phyloP scores from a whole-genome alignment of 495 filamentous ascomycete genomes.

The Penicillium antarcticum region DNA sequence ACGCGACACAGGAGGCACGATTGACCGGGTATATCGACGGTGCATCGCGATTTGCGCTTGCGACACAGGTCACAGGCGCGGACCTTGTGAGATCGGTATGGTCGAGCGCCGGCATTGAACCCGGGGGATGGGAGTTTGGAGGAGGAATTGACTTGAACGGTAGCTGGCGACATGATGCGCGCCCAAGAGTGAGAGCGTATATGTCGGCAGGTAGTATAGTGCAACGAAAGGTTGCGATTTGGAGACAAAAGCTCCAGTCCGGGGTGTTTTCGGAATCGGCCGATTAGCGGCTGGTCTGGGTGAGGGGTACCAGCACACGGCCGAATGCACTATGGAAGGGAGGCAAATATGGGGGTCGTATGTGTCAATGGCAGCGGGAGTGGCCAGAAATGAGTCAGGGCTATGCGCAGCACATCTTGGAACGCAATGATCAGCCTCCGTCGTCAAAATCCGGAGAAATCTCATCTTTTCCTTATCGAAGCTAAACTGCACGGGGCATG shows the following conservation, averaged over 20 bases:
- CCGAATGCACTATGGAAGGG: conserved; percentile 18
- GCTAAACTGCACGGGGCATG: not conserved
- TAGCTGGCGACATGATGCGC: conserved; percentile 38
- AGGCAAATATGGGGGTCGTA: conserved; percentile 1
- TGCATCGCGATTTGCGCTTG: conserved; percentile 51
- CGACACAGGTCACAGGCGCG: conserved; percentile 51
- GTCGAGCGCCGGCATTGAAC: conserved; percentile 45
- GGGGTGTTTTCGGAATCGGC: conserved; percentile 27
- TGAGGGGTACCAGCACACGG: conserved; percentile 26
- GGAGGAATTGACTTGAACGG: conserved; percentile 29
- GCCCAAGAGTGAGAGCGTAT: conserved; percentile 9
- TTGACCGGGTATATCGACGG: conserved; percentile 45
- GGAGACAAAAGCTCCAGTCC: conserved; percentile 14
- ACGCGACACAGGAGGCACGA: conserved; percentile 49
- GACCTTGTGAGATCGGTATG: conserved; percentile 51
- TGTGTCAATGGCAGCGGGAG: not conserved
- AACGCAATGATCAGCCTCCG: not conserved
- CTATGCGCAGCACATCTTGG: not conserved
- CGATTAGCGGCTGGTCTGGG: conserved; percentile 19
- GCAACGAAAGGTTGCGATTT: conserved; percentile 12
- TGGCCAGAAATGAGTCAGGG: not conserved
- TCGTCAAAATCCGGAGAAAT: conserved; percentile 4
- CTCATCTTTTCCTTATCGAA: conserved; percentile 4
- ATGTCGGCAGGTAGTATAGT: conserved; percentile 2
- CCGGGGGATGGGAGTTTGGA: conserved; percentile 39